Evolutionary conservation across 345 rosid genomes (phyloP), one percentile per base, ranked within the genome.

Genomic region (Citrus reticulata): DNA sequence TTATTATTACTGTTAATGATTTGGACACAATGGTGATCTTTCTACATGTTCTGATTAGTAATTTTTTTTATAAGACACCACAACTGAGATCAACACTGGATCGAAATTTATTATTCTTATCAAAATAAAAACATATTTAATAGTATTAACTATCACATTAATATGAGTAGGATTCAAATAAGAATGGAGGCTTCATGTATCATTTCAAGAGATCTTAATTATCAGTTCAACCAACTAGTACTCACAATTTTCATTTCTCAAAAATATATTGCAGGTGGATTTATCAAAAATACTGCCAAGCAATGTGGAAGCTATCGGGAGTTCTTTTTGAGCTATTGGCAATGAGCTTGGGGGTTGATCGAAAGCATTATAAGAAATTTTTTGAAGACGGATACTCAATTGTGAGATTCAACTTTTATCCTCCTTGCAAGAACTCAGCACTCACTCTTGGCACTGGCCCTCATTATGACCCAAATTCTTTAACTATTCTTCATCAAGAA

Each of bases 361-460:
- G 87, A 0, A 16, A 61, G 35, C 79, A 87, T 61, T 88, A 78
- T 54, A 51, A 71, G 39, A 71, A 83, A 6, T 84, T 80, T 73
- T 91, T 85, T 24, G 91, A 91, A 84, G 94, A 89, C 61, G 87
- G 86, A 0, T 79, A 76, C n/a, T 90, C 94, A 4, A 90, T 94
- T 30, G 81, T 92, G 86, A 78, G 98, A 77, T 85, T 91, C 58
- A 94, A 94, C 70, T 82, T 77, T 29, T 94, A 94, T 60, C 97
- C 98, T 0, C 83, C 87, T 3, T 94, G 98, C 92, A 74, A 82
- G 19, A 86, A 86, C 64, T 75, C 89, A 2, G 84, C 82, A 13
- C 88, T 86, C 60, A 82, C 92, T n/a, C 80, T 94, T 35, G 98
- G 98, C 67, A 94, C 98, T 11, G 98, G 98, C 30, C 97, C 98